These are phyloP conservation scores for Saccharomyces hybrid DNA, from an alignment of 1,139 yeast species.

Conservation along the genomic window DNA sequence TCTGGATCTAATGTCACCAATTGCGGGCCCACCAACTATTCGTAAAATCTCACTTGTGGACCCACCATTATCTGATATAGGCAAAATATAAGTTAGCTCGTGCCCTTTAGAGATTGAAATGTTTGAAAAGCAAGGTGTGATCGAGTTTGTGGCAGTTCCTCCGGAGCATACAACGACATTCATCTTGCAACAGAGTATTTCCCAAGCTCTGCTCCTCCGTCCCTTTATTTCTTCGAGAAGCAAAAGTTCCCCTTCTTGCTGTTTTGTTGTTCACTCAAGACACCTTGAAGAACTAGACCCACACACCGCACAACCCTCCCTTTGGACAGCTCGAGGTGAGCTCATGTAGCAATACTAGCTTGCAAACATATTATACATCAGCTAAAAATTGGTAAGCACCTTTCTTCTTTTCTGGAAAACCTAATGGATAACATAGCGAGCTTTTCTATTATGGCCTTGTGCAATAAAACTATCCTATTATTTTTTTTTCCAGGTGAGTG, in stretches of 20 bases:
- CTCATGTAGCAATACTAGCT: too few species aligned
- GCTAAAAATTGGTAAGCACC: too few species aligned
- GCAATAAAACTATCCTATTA: too few species aligned
- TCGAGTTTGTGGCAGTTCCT: constrained; percentile 68
- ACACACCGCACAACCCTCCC: too few species aligned
- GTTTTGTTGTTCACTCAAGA: not conserved
- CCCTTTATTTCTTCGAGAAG: not conserved
- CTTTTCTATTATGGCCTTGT: too few species aligned
- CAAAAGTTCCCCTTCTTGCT: not conserved
- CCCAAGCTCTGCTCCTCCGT: not conserved
- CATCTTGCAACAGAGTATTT: constrained; percentile 11
- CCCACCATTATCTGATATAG: constrained; percentile 91
- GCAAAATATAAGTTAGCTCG: constrained; percentile 58
- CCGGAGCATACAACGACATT: constrained; percentile 52
- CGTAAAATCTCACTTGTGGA: constrained; percentile 88
- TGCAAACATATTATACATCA: too few species aligned
- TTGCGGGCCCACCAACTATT: constrained; percentile 90
- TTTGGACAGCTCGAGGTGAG: too few species aligned
- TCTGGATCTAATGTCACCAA: constrained; percentile 84
- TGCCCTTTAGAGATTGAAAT: constrained; percentile 32
- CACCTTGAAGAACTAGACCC: not conserved
- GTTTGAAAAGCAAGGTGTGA: constrained; percentile 45
- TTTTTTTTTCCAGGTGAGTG: too few species aligned
- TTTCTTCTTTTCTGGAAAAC: too few species aligned
- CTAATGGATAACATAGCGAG: too few species aligned